Conservation (phyloP, 2,329 filamentous ascomycete genomes). For the Daldinia sp. region DNA sequence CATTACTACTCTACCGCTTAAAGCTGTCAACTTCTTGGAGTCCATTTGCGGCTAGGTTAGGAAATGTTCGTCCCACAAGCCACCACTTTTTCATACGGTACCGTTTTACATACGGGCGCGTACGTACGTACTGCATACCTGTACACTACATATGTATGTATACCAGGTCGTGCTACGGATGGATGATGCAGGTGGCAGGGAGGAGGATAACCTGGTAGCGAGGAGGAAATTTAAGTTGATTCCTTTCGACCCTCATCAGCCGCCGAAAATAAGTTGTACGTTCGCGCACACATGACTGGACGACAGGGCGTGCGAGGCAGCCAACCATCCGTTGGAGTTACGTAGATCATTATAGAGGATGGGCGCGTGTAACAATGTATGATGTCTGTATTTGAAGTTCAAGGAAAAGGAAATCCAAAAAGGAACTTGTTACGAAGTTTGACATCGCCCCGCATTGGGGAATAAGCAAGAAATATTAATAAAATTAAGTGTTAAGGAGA, state of each 20-base stretch:
- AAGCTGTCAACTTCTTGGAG: constrained; percentile 15
- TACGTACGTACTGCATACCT: constrained; percentile 2
- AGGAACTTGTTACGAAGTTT: background rate
- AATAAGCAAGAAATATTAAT: constrained; percentile 1
- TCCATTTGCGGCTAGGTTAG: constrained; percentile 28
- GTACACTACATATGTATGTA: background rate
- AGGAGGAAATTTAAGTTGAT: constrained; percentile 10
- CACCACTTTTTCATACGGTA: constrained; percentile 16
- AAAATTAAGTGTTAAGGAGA: background rate
- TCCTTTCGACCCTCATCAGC: constrained; percentile 35
- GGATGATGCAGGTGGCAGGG: constrained; percentile 21
- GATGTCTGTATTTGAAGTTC: constrained; percentile 20
- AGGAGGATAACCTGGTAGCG: constrained; percentile 16
- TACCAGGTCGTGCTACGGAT: constrained; percentile 11
- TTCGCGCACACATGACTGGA: constrained; percentile 28
- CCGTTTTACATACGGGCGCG: constrained; percentile 1
- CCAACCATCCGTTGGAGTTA: constrained; percentile 19
- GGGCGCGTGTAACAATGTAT: constrained; percentile 23
- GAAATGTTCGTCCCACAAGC: constrained; percentile 26
- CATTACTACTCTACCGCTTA: constrained; percentile 36
- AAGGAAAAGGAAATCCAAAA: background rate
- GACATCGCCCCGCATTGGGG: background rate
- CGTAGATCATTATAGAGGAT: constrained; percentile 19
- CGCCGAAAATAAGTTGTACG: constrained; percentile 30
- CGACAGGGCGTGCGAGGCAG: constrained; percentile 16